phyloP scores from a whole-genome alignment of 192 early-diverging fungal species.

The Piromyces finnis region DNA sequence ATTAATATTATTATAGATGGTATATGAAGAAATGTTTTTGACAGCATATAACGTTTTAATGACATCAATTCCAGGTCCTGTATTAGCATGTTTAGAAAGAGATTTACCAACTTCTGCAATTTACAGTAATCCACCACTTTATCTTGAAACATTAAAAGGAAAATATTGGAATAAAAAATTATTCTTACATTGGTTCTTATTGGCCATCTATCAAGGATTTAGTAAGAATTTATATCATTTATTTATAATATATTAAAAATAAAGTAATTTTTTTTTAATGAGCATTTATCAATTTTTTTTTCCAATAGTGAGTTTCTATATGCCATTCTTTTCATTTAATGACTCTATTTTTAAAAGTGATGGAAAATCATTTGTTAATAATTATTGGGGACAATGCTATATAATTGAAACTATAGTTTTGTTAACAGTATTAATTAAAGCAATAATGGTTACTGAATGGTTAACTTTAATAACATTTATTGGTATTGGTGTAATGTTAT shows the following conservation, averaged over 20 bases:
- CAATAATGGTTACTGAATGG: slow-evolving; percentile 13
- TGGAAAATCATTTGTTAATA: neutral
- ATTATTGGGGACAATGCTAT: slow-evolving; percentile 24
- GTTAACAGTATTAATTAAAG: slow-evolving; percentile 14
- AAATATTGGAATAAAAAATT: neutral
- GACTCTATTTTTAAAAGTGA: neutral
- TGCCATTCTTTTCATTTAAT: neutral
- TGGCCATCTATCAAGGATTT: neutral
- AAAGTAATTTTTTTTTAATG: too few species aligned
- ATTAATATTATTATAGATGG: too few species aligned
- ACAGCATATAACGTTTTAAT: neutral
- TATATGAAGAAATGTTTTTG: neutral
- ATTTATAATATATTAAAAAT: too few species aligned
- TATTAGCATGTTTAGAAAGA: neutral
- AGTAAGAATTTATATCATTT: neutral
- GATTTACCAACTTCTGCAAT: neutral
- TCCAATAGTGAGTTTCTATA: neutral
- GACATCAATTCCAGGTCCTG: neutral
- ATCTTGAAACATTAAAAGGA: neutral
- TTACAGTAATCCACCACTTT: neutral
- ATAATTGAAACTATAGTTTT: slow-evolving; percentile 21
- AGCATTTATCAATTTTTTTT: too few species aligned
- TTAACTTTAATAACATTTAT: neutral
- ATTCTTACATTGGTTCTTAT: neutral
- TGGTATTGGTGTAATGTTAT: neutral